Evolutionary conservation across 2,329 filamentous ascomycete genomes (phyloP).

Genomic region (Teratosphaeria epicoccoides): DNA sequence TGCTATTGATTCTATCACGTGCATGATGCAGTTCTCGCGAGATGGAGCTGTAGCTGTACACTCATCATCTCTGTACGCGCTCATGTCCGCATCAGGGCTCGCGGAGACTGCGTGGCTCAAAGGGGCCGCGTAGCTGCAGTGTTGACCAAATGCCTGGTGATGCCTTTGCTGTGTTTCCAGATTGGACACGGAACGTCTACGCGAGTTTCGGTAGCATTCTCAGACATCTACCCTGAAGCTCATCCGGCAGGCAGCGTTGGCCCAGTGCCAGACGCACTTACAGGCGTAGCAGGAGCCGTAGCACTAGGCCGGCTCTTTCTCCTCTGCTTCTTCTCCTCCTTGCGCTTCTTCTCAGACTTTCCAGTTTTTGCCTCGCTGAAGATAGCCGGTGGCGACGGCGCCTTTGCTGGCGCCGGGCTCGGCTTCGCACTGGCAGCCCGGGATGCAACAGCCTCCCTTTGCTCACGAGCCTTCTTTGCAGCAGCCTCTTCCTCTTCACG

Average conservation of each 20-base stretch:
- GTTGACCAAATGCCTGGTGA: too few species aligned
- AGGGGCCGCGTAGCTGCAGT: too few species aligned
- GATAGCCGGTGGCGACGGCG: conserved; percentile 6
- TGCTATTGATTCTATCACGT: too few species aligned
- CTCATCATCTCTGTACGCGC: too few species aligned
- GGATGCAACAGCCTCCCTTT: background rate
- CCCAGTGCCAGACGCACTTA: background rate
- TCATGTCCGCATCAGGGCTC: too few species aligned
- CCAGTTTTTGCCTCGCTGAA: conserved; percentile 8
- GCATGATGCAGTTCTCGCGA: too few species aligned
- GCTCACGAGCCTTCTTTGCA: conserved; percentile 1
- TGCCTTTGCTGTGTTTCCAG: too few species aligned
- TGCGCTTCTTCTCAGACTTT: conserved; percentile 6
- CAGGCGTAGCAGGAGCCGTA: conserved; percentile 3
- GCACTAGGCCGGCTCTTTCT: conserved; percentile 11
- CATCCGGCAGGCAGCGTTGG: background rate
- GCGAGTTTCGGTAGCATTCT: background rate
- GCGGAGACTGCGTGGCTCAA: too few species aligned
- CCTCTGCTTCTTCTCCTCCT: conserved; percentile 10
- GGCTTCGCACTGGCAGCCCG: conserved; percentile 1
- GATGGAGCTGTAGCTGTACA: too few species aligned
- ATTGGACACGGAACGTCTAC: too few species aligned
- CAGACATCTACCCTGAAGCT: background rate
- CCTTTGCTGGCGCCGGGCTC: conserved; percentile 1
- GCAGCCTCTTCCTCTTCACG: conserved; percentile 25